These are phyloP conservation scores for Aspergillus sp. DNA, from an alignment of 2,329 filamentous ascomycete species.

Conservation along the genomic window DNA sequence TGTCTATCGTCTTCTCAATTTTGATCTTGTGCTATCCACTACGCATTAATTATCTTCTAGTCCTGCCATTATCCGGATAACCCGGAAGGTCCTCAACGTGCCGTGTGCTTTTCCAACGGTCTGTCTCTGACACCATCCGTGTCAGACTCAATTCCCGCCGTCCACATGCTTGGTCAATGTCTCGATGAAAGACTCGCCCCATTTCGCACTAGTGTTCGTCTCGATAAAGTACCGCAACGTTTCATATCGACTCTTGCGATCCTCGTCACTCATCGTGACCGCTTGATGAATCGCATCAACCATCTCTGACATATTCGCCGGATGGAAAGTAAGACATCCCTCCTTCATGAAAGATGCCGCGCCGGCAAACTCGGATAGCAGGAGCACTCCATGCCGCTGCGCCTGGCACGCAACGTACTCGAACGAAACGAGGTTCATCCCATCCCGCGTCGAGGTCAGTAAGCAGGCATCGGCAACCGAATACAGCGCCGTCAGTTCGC, in stretches of 20 bases:
- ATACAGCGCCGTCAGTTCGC: slow-evolving; percentile 91
- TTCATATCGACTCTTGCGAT: slow-evolving; percentile 76
- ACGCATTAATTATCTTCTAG: no score
- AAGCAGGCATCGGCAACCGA: slow-evolving; percentile 84
- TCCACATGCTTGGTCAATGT: slow-evolving; percentile 2
- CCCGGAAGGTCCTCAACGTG: no score
- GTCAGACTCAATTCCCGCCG: background rate
- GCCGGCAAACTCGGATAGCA: slow-evolving; percentile 93
- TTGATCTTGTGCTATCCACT: no score
- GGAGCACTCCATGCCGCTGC: slow-evolving; percentile 83
- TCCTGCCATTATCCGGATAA: no score
- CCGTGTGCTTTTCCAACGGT: no score
- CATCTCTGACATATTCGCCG: slow-evolving; percentile 91
- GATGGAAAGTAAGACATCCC: slow-evolving; percentile 86
- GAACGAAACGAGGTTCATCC: slow-evolving; percentile 96
- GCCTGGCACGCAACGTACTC: slow-evolving; percentile 94
- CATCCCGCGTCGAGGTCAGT: slow-evolving; percentile 86
- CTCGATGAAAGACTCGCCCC: slow-evolving; percentile 35
- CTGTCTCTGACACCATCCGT: no score
- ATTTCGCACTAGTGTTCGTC: slow-evolving; percentile 69
- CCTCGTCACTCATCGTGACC: slow-evolving; percentile 81
- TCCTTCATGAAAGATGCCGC: slow-evolving; percentile 82
- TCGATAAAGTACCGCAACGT: slow-evolving; percentile 87
- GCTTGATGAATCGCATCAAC: slow-evolving; percentile 84
- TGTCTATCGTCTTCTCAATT: no score